A percentile compares a stretch with the other conserved stretches of the same genome.
Evolutionary conservation across 2,329 filamentous ascomycete genomes (phyloP).

Genomic region (Cladophialophora carrionii): DNA sequence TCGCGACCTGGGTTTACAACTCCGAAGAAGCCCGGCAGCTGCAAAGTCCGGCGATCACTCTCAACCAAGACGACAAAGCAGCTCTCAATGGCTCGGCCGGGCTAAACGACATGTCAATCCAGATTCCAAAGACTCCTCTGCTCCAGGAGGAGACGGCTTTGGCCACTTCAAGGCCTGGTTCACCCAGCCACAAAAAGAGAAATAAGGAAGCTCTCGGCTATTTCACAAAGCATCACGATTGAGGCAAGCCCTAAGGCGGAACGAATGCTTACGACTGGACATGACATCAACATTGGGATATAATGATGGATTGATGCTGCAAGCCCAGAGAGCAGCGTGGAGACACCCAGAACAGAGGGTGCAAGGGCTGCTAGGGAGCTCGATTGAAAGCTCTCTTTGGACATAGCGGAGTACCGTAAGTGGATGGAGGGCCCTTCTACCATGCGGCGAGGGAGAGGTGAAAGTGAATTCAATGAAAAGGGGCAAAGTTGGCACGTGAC

Average conservation of each 20-base stretch:
- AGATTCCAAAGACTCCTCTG: conserved; percentile 52
- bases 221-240: conserved; percentile 44
- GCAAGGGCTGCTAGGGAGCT: neutral
- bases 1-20: conserved; percentile 84
- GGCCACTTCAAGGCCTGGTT: conserved; percentile 57
- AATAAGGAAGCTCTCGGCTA: conserved; percentile 46
- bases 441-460: neutral
- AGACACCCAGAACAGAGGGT: neutral
- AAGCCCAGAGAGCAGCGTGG: conserved; percentile 3
- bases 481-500: neutral
- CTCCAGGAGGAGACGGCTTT: conserved; percentile 52
- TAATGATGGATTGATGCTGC: conserved; percentile 11
- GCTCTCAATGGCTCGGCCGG: conserved; percentile 56
- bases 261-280: conserved; percentile 35
- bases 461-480: conserved; percentile 1
- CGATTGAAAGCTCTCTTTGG: neutral
- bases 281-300: conserved; percentile 23
- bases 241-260: conserved; percentile 33
- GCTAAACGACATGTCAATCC: conserved; percentile 53
- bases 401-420: conserved; percentile 1
- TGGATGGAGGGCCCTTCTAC: neutral
- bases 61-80: conserved; percentile 77
- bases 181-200: conserved; percentile 46
- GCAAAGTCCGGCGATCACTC: conserved; percentile 59
- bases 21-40: conserved; percentile 58